These are phyloP conservation scores for Torrubiella hemipterigena DNA, from an alignment of 2,329 filamentous ascomycete genomes.

Conservation along the genomic window DNA sequence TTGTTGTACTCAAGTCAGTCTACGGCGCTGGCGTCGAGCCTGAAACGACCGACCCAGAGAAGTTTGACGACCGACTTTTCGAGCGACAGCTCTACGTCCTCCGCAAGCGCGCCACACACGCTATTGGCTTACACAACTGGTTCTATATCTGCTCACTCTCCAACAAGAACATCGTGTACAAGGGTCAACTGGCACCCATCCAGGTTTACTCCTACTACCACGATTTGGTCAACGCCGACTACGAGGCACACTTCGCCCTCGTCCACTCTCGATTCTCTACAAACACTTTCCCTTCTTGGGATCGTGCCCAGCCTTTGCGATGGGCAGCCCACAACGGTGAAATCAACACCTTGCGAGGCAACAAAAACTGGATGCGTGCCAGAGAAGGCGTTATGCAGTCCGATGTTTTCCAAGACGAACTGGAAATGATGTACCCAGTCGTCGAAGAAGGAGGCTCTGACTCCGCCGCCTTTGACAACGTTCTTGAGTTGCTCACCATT, in stretches of 20 bases:
- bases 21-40: constrained; percentile 76
- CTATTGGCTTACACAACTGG: constrained; percentile 94
- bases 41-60: constrained; percentile 62
- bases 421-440: constrained; percentile 83
- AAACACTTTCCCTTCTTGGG: constrained; percentile 97
- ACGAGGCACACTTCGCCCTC: constrained; percentile 91
- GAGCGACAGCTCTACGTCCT: constrained; percentile 91
- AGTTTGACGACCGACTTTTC: constrained; percentile 76
- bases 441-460: constrained; percentile 95
- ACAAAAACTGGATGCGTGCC: constrained; percentile 99
- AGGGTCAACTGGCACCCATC: constrained; percentile 85
- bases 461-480: constrained; percentile 94
- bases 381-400: constrained; percentile 92
- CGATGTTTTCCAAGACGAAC: constrained; percentile 80
- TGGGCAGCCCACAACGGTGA: constrained; percentile 99
- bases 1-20: constrained; percentile 75
- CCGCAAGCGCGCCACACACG: constrained; percentile 88
- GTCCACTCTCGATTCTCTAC: constrained; percentile 97
- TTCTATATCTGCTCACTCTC: constrained; percentile 95
- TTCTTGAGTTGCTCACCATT: constrained; percentile 84
- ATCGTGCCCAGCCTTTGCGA: constrained; percentile 86
- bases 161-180: constrained; percentile 99
- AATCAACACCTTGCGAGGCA: constrained; percentile 93
- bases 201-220: constrained; percentile 99
- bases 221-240: constrained; percentile 92